Evolutionary conservation across 148 eudicot species (phyloP).

Genomic region (Euryodendron excelsum): DNA sequence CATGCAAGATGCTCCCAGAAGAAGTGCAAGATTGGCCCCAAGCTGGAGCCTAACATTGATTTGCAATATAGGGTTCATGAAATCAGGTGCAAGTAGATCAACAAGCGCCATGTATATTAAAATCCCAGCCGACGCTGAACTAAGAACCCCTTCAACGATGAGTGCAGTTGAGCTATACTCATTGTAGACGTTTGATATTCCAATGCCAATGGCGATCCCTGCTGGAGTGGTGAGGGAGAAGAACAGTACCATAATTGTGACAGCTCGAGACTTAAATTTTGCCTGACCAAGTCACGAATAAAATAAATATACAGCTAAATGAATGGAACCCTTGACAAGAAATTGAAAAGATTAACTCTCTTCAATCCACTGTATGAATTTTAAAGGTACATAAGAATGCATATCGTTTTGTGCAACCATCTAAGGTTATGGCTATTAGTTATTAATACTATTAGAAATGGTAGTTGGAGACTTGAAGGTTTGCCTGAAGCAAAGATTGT

Average conservation of each 20-base stretch:
- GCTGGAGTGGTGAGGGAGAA: slow-evolving; percentile 22
- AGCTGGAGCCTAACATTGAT: slow-evolving; percentile 18
- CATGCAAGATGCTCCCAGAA: slow-evolving; percentile 23
- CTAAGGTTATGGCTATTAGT: no score
- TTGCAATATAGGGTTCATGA: slow-evolving; percentile 19
- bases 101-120: slow-evolving; percentile 25
- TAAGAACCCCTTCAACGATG: slow-evolving; percentile 18
- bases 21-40: slow-evolving; percentile 14
- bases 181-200: slow-evolving; percentile 16
- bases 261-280: slow-evolving; percentile 9
- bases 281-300: neutral
- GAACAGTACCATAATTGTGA: slow-evolving; percentile 16
- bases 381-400: no score
- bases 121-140: slow-evolving; percentile 22
- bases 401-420: no score
- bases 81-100: slow-evolving; percentile 25
- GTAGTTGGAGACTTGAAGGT: no score
- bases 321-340: neutral
- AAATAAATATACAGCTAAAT: neutral
- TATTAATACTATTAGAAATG: no score
- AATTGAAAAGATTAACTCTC: no score
- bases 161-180: slow-evolving; percentile 13
- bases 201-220: slow-evolving; percentile 18
- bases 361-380: no score
- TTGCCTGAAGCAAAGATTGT: no score